These are phyloP conservation scores for Puccinia horiana DNA, from an alignment of 1,284 basidiomycete genomes.

Conservation along the genomic window DNA sequence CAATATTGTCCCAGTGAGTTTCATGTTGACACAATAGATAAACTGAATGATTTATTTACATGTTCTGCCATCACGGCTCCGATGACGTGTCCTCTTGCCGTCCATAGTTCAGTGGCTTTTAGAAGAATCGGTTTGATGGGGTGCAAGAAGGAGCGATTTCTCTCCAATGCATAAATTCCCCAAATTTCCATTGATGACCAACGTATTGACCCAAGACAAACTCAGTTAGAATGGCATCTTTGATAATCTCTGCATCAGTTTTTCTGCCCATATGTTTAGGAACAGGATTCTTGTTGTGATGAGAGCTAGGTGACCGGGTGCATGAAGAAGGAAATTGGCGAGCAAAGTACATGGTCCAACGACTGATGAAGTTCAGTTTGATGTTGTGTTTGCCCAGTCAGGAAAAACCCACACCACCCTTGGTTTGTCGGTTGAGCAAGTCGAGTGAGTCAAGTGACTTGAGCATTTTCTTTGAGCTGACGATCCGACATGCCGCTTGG, in stretches of 20 bases:
- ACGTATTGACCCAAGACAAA: constrained; percentile 48
- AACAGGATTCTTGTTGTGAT: background rate
- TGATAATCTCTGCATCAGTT: background rate
- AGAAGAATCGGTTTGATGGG: background rate
- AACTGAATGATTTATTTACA: background rate
- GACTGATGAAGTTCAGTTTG: constrained; percentile 46
- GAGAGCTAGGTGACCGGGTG: background rate
- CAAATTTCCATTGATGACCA: constrained; percentile 46
- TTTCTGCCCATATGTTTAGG: background rate
- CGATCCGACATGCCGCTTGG: constrained; percentile 40
- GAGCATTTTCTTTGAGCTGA: constrained; percentile 43
- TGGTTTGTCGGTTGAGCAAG: background rate
- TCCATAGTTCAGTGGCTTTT: constrained; percentile 37
- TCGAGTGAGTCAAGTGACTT: constrained; percentile 32
- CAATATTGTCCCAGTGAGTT: background rate
- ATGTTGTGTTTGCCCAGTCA: constrained; percentile 42
- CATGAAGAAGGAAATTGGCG: constrained; percentile 31
- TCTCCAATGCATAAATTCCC: constrained; percentile 48
- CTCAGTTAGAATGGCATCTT: constrained; percentile 33
- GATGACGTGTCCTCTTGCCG: constrained; percentile 40
- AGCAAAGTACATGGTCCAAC: constrained; percentile 46
- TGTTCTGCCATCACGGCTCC: constrained; percentile 44
- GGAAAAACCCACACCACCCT: constrained; percentile 28
- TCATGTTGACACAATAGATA: background rate
- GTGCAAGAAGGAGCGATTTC: background rate